Conservation (phyloP, 495 filamentous ascomycete species). For the Talaromyces proteolyticus region DNA sequence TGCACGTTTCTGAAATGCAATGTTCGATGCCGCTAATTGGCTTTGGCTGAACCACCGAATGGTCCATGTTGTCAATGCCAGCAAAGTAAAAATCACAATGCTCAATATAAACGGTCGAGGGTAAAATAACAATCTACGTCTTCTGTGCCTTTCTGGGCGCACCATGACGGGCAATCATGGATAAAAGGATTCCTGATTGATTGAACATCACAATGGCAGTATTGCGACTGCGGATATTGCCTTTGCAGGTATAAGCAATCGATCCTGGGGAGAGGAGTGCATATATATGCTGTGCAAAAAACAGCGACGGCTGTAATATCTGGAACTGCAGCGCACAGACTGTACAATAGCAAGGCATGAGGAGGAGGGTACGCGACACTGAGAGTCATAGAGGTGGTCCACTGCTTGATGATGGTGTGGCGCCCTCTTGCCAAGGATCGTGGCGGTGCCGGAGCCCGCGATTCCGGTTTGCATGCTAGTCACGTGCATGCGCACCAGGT, state of each 20-base stretch:
- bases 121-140: background rate
- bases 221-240: background rate
- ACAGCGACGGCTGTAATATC: background rate
- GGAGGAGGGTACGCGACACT: background rate
- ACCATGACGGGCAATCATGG: background rate
- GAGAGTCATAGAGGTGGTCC: background rate
- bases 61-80: background rate
- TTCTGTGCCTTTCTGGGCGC: background rate
- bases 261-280: no score
- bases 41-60: background rate
- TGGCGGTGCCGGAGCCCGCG: background rate
- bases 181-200: background rate
- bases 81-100: background rate
- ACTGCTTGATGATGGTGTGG: no score
- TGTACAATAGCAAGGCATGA: conserved; percentile 9
- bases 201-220: background rate
- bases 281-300: background rate
- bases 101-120: conserved; percentile 1
- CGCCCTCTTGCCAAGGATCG: no score
- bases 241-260: no score
- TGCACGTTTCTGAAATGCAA: conserved; percentile 1
- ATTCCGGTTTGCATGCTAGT: background rate
- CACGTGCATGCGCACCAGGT: conserved; percentile 6
- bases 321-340: conserved; percentile 7
- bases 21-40: background rate